Percentiles rank a stretch among this genome's conserved stretches.
Conservation (phyloP, 2,329 filamentous ascomycete species). For the Phaeomoniella chlamydospora region DNA sequence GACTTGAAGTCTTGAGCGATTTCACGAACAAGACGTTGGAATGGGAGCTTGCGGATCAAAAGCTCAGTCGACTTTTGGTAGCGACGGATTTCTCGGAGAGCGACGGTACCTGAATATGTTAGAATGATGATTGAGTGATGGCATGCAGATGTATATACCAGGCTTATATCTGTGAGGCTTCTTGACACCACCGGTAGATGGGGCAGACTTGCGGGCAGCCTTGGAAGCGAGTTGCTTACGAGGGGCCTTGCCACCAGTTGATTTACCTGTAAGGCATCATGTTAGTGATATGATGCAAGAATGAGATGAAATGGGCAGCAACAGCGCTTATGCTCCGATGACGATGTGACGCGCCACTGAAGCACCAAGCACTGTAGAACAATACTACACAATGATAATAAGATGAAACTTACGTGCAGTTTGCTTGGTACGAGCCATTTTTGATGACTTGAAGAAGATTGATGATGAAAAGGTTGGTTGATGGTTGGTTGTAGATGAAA, state of each 20-base stretch:
- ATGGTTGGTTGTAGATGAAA: conserved; percentile 10
- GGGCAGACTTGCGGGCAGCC: conserved; percentile 95
- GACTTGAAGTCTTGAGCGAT: conserved; percentile 94
- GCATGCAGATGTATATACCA: too few species aligned
- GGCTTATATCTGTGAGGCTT: conserved; percentile 87
- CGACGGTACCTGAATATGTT: conserved; percentile 55
- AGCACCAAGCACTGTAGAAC: too few species aligned
- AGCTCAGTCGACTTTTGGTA: conserved; percentile 98
- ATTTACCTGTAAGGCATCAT: conserved; percentile 44
- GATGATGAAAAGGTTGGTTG: conserved; percentile 15
- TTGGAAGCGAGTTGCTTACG: conserved; percentile 98
- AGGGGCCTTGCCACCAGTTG: conserved; percentile 57
- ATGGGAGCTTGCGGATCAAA: conserved; percentile 90
- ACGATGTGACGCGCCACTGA: conserved; percentile 11
- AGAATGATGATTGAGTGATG: conserved; percentile 8
- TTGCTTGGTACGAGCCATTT: conserved; percentile 38
- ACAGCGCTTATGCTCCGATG: conserved; percentile 6
- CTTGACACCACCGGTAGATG: conserved; percentile 94
- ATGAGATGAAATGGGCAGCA: conserved; percentile 9
- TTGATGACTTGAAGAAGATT: conserved; percentile 14
- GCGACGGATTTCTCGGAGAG: conserved; percentile 94
- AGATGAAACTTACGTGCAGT: conserved; percentile 36
- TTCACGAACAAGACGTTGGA: conserved; percentile 94
- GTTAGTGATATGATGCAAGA: conserved; percentile 14
- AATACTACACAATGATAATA: too few species aligned